Conservation (phyloP, 2,329 filamentous ascomycete genomes). For the Aspergillus brunneoviolaceus region DNA sequence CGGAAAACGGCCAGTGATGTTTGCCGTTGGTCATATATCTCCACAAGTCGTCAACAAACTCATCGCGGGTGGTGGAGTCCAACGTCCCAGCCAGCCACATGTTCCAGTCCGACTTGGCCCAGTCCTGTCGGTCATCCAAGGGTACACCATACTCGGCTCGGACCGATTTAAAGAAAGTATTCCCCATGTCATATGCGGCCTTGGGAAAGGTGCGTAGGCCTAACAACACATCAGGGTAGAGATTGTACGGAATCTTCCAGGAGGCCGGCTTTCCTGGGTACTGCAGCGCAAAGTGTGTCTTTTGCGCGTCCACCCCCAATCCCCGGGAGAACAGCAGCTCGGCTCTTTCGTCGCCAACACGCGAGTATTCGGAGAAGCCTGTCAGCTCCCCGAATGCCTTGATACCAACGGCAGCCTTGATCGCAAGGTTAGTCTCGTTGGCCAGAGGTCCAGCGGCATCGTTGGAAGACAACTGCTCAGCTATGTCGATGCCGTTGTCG, state of each 20-base stretch:
- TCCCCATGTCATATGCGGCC: constrained; percentile 38
- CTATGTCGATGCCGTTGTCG: constrained; percentile 40
- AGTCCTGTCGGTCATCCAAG: constrained; percentile 41
- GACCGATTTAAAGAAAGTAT: constrained; percentile 38
- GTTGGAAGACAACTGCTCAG: constrained; percentile 44
- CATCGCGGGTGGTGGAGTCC: constrained; percentile 26
- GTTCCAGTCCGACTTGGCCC: constrained; percentile 48
- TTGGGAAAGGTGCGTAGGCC: constrained; percentile 39
- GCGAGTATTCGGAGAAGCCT: constrained; percentile 37
- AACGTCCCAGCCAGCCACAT: constrained; percentile 44
- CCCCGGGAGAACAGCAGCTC: constrained; percentile 35
- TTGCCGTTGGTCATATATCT: constrained; percentile 44
- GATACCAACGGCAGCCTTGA: constrained; percentile 50
- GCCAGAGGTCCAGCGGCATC: constrained; percentile 42
- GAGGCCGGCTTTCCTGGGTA: constrained; percentile 35
- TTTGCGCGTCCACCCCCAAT: constrained; percentile 34
- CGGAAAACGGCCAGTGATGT: constrained; percentile 47
- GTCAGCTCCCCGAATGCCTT: constrained; percentile 46
- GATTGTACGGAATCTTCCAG: constrained; percentile 44
- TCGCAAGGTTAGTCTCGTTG: constrained; percentile 50
- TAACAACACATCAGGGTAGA: constrained; percentile 44
- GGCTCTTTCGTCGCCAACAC: constrained; percentile 37
- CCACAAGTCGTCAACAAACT: constrained; percentile 44
- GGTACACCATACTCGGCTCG: constrained; percentile 40
- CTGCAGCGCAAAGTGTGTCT: constrained; percentile 43